Evolutionary conservation across 1,284 basidiomycete species (phyloP), one percentile per base, ranked within the genome.

Genomic region (Sphagnurus paluster): DNA sequence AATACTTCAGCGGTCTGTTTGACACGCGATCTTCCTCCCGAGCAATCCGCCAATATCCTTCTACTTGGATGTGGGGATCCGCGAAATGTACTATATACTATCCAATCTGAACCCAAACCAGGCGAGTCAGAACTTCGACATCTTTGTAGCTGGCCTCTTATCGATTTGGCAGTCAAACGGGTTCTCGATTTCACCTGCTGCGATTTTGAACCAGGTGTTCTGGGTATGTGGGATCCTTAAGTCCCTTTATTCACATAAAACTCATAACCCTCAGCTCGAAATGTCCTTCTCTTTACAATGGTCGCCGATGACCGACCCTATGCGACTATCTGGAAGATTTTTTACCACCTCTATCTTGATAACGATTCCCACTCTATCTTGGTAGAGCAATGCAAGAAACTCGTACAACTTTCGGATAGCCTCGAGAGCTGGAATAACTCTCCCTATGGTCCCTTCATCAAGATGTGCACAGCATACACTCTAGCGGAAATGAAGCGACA

Each of bases 1-100:
- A 83, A 81, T 52, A 79, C 78, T 0, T 63, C 79, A 9, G 70
- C 80, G 5, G 59, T 74, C 3, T 75, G 64, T 44, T 62, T 84
- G 2, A 77, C 75, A 1, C 65, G 74, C 29, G 65, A 74, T 37
- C 53, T 82, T 2, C 63, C 76, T 34, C 71, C 72, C 2, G 77
- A 79, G 45, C 59, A 69, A 44, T 45, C 62, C 19, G 77, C 75
- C 4, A 56, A 70, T 23, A 58, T 81, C 16, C 64, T 84, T 8
- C 67, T 80, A 13, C 62, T 82, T 26, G 80, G 72, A 6, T 83
- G 79, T 53, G 80, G 82, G 9, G 82, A 84, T 54, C 73, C 76
- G 16, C 65, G 80, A 23, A 76, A 70, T 49, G 72, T 83, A 6
- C 49, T 84, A 8, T 79, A 76, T 56, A 82, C 82, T 0, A 48